phyloP scores from a whole-genome alignment of 2,329 filamentous ascomycete species.

The Orbilia javanica region DNA sequence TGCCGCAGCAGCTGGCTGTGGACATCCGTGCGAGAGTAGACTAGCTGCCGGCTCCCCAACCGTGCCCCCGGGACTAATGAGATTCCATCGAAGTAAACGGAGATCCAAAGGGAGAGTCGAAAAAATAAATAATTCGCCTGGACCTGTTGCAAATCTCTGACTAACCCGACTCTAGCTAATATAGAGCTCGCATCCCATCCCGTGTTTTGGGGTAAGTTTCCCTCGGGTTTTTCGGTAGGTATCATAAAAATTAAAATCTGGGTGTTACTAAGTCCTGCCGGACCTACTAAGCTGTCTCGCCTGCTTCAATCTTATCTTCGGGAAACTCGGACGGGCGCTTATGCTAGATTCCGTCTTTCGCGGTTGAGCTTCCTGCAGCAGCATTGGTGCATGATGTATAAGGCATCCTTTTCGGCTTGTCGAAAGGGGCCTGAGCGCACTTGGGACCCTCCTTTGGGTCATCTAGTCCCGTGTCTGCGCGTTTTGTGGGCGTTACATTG shows the following conservation, averaged over 20 bases:
- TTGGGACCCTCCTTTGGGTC: neutral
- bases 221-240: slow-evolving; percentile 4
- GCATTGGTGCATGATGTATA: slow-evolving; percentile 20
- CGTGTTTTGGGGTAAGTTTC: slow-evolving; percentile 41
- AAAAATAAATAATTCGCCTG: slow-evolving; percentile 18
- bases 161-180: slow-evolving; percentile 17
- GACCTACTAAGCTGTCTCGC: no score
- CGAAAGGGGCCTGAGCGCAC: slow-evolving; percentile 38
- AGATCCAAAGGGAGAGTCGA: slow-evolving; percentile 16
- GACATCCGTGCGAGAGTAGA: slow-evolving; percentile 42
- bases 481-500: slow-evolving; percentile 19
- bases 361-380: slow-evolving; percentile 38
- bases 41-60: slow-evolving; percentile 47
- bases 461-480: slow-evolving; percentile 11
- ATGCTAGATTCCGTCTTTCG: slow-evolving; percentile 52
- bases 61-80: slow-evolving; percentile 58
- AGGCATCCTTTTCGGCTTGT: slow-evolving; percentile 28
- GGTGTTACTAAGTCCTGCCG: no score
- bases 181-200: slow-evolving; percentile 16
- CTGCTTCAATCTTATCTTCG: slow-evolving; percentile 57
- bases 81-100: slow-evolving; percentile 39
- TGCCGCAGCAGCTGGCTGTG: slow-evolving; percentile 39
- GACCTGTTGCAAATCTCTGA: slow-evolving; percentile 34
- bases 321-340: slow-evolving; percentile 56
- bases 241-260: no score